Evolutionary conservation across 495 filamentous ascomycete species (phyloP).

Genomic region (Neurospora tetrasperma): DNA sequence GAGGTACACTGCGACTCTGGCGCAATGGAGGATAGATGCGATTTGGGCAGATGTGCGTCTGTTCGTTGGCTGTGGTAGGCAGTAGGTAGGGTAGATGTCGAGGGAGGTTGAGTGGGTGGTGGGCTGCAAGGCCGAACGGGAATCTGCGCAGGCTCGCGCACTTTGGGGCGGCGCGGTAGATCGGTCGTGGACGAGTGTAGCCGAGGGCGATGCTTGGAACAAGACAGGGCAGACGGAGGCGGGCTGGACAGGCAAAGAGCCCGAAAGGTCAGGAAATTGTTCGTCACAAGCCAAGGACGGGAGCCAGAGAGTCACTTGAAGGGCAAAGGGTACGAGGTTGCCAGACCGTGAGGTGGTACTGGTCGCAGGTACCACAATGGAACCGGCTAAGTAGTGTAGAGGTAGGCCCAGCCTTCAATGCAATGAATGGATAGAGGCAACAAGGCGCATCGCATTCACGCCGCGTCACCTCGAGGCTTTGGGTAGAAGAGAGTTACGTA

Average conservation of each 20-base stretch:
- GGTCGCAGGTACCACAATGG: neutral
- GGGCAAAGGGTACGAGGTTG: neutral
- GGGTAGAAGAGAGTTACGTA: neutral
- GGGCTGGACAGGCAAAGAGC: neutral
- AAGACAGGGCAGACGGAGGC: constrained; percentile 6
- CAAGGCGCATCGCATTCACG: neutral
- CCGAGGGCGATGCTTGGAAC: constrained; percentile 9
- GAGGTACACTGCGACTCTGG: constrained; percentile 19
- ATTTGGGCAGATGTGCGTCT: constrained; percentile 22
- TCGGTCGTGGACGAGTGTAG: constrained; percentile 10
- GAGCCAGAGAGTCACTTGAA: neutral
- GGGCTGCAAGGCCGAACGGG: constrained; percentile 22
- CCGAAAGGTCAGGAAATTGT: neutral
- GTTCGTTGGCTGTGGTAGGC: constrained; percentile 9
- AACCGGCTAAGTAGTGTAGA: neutral
- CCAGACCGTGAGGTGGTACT: neutral
- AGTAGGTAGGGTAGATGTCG: constrained; percentile 1
- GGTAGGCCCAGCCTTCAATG: neutral
- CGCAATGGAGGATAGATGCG: constrained; percentile 17
- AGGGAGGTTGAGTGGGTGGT: constrained; percentile 9
- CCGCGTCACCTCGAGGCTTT: neutral
- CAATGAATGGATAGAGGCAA: neutral
- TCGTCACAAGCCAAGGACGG: neutral
- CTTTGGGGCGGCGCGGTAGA: constrained; percentile 9
- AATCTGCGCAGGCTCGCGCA: constrained; percentile 4